Base-by-base conservation (phyloP, 495 filamentous ascomycete genomes). In the Endocarpon pusillum region DNA sequence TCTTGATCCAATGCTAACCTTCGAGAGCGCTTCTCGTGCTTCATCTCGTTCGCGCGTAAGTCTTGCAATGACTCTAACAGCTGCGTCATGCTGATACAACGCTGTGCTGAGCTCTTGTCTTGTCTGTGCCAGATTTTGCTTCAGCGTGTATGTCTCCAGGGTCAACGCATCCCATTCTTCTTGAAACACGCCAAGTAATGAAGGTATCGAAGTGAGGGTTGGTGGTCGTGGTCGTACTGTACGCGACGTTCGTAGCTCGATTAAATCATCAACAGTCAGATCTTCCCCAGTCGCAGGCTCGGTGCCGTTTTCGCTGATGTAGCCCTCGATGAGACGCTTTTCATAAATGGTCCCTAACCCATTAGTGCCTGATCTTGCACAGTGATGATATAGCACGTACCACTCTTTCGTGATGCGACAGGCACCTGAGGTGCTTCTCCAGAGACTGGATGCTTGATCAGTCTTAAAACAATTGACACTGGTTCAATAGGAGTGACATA, bases 101-200 rank as follows among this genome's bases (percentile, higher is more conserved):
- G 89, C 81, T 1, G 84, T 82, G 30, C 81, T 79, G 20, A 97
- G 71, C 58, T 97, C 91, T 55, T 96, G 86, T 46, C 86, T 66
- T 19, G 81, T 89, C 47, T 92, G 83, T 27, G 76, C 65, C 40
- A 97, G 58, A 40, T 93, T 84, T 51, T 94, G 81, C 53, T 78
- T 73, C 22, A 94, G 59, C 33, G 81, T 83, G 51, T 81, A 94
- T 33, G 82, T 75, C 54, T 97, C 89, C 14, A 97, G 61, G 19
- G 85, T 79, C 19, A 94, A 53, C 7, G 89, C 78, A 54, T 97
- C 89, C 89, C 89, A 97, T 65, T 97, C 89, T 45, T 93, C 87
- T 44, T 97, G 89, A 49, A 97, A 94, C n/a, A 82, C 77, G 24
- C 78, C 79, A 39, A 97, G 80, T 17, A 97, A 68, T n/a, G 89